Evolutionary conservation across 2,329 filamentous ascomycete genomes (phyloP), one percentile per base, ranked within the genome.

Genomic region (Pseudogymnoascus sp.): DNA sequence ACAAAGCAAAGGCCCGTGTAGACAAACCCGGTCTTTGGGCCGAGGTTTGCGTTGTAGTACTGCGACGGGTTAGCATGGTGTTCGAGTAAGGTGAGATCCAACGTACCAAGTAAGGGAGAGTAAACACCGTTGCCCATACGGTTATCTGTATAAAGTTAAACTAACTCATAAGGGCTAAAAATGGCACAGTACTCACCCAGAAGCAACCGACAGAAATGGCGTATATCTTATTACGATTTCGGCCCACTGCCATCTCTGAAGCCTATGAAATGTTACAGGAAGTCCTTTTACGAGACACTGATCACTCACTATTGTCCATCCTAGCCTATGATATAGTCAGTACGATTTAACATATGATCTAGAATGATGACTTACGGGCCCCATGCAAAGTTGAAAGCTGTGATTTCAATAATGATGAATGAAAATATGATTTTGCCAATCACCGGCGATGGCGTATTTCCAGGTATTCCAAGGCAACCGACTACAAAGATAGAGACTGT

Each of bases 201-300:
- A 80, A 80, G 4, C 70, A 74, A 2, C 71, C 76, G 0, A 81
- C 75, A 0, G 78, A 72, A 4, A 74, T 72, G 7, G 75, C 71
- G n/a, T 72, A 75, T 65, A 78, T 79, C 67, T 79, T 79, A 67
- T 78, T 79, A 58, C 76, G 71, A 68, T 81, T 81, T 12, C 73
- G 75, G 3, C 79, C 79, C 23, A 79, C 77, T 0, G 79, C 75
- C 74, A 79, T 77, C 64, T 81, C 79, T 3, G 74, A 75, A 28
- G 76, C 76, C 38, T 41, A 41, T 41, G 9, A 41, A 41, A 41
- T 41, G 38, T 41, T 41, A 41, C 4, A 19, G 16, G 4, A 11
- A 22, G 38, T 19, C 16, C 38, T 41, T 19, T 16, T 22, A 19
- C 2, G 16, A 41, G 38, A 41, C 38, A 22, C 8, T 41, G 38